A percentile compares a stretch with the other conserved stretches of the same genome.
Conservation (phyloP, 2,329 filamentous ascomycete genomes). For the Fusarium lateritium region DNA sequence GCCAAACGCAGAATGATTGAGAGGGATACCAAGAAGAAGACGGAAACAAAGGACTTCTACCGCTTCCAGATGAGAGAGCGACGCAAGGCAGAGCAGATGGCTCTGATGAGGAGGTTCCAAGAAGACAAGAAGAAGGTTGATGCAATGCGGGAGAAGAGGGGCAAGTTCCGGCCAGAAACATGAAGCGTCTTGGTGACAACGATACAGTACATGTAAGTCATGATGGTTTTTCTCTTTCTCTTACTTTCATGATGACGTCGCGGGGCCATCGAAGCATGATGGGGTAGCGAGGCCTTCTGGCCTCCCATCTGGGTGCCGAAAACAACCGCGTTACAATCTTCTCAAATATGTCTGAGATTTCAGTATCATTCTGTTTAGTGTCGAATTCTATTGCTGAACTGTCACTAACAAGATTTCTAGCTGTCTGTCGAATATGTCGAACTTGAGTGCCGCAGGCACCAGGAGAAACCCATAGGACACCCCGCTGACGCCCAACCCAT, state of each 20-base stretch:
- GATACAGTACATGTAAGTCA: slow-evolving; percentile 33
- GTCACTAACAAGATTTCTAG: slow-evolving; percentile 10
- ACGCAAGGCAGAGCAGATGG: slow-evolving; percentile 80
- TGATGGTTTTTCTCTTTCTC: slow-evolving; percentile 13
- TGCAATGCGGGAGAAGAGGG: slow-evolving; percentile 78
- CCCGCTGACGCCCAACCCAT: slow-evolving; percentile 4
- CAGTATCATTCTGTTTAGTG: slow-evolving; percentile 34
- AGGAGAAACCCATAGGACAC: slow-evolving; percentile 7
- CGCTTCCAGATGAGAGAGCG: slow-evolving; percentile 86
- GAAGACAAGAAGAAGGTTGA: slow-evolving; percentile 80
- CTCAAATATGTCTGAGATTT: slow-evolving; percentile 72
- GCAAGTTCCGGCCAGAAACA: slow-evolving; percentile 70
- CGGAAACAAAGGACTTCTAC: slow-evolving; percentile 82
- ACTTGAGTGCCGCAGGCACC: slow-evolving; percentile 1
- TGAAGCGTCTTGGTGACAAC: slow-evolving; percentile 45
- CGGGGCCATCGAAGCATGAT: slow-evolving; percentile 64
- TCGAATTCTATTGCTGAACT: slow-evolving; percentile 48
- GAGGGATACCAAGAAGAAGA: slow-evolving; percentile 73
- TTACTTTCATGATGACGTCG: slow-evolving; percentile 64
- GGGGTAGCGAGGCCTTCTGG: slow-evolving; percentile 40
- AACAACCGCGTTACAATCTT: slow-evolving; percentile 78
- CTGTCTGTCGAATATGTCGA: slow-evolving; percentile 1
- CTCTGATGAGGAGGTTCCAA: slow-evolving; percentile 80
- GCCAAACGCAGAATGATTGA: slow-evolving; percentile 72
- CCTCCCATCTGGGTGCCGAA: slow-evolving; percentile 64